These are phyloP conservation scores for Chaetoceros tenuissimus DNA, from an alignment of 108 stramenopile genomes.

Conservation along the genomic window DNA sequence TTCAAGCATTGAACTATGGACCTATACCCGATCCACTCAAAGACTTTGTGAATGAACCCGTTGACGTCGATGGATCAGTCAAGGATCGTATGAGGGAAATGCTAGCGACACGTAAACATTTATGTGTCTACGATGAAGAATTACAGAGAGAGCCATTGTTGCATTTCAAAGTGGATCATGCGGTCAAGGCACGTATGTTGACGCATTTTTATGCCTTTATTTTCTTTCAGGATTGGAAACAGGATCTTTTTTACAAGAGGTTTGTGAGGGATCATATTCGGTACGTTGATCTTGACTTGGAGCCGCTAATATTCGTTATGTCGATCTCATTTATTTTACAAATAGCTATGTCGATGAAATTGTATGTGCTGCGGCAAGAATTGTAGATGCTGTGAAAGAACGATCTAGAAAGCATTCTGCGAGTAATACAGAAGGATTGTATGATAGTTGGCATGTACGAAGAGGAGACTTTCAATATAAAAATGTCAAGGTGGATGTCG, in stretches of 20 bases:
- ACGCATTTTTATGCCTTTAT: conserved; percentile 82
- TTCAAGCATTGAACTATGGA: conserved; percentile 9
- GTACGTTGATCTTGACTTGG: too few species aligned
- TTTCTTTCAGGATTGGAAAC: conserved; percentile 76
- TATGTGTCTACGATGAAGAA: conserved; percentile 63
- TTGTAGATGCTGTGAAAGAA: conserved; percentile 56
- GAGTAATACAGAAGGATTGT: conserved; percentile 40
- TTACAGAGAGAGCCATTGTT: conserved; percentile 56
- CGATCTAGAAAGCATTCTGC: conserved; percentile 12
- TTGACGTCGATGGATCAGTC: conserved; percentile 44
- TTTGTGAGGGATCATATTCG: conserved; percentile 79
- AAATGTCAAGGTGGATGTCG: conserved; percentile 25
- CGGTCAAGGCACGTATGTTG: conserved; percentile 44
- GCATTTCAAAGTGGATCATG: conserved; percentile 58
- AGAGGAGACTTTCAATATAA: conserved; percentile 78
- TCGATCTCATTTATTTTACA: too few species aligned
- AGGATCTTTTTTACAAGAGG: conserved; percentile 77
- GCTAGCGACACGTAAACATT: conserved; percentile 33
- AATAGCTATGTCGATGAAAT: conserved; percentile 83
- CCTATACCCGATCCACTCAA: conserved; percentile 18
- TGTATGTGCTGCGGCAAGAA: conserved; percentile 77
- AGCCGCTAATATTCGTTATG: too few species aligned
- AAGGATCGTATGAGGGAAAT: conserved; percentile 54
- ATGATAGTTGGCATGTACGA: conserved; percentile 80
- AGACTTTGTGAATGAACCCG: conserved; percentile 35